Conservation (phyloP, 2,329 filamentous ascomycete species). For the Onygenales sp. region DNA sequence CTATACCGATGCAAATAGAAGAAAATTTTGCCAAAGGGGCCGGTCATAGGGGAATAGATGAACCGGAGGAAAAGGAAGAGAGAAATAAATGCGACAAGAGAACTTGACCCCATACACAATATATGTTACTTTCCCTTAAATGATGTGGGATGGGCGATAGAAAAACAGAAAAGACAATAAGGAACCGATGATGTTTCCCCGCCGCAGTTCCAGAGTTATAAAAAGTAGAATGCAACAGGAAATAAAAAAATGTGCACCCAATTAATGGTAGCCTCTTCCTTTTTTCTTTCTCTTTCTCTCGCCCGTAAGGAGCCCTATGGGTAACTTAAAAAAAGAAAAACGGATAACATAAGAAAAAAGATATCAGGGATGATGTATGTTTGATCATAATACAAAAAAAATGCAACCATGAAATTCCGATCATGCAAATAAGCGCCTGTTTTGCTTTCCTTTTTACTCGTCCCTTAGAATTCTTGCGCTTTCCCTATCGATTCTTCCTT, state of each 20-base stretch:
- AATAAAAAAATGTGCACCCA: neutral
- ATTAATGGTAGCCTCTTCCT: neutral
- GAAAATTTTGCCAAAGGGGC: no score
- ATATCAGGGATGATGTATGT: neutral
- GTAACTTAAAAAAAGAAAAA: neutral
- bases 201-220: neutral
- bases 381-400: neutral
- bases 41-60: no score
- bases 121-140: no score
- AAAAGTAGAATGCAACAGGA: neutral
- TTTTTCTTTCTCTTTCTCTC: neutral
- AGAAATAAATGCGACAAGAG: no score
- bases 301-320: neutral
- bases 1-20: no score
- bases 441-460: neutral
- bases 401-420: neutral
- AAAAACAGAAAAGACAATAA: no score
- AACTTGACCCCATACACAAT: no score
- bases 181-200: no score
- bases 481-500: conserved; percentile 2
- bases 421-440: neutral
- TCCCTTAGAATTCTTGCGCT: neutral
- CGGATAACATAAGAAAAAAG: neutral
- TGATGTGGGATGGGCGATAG: no score
- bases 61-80: no score